Conservation (phyloP, 441 rosid genomes). For the Populus hybrid region DNA sequence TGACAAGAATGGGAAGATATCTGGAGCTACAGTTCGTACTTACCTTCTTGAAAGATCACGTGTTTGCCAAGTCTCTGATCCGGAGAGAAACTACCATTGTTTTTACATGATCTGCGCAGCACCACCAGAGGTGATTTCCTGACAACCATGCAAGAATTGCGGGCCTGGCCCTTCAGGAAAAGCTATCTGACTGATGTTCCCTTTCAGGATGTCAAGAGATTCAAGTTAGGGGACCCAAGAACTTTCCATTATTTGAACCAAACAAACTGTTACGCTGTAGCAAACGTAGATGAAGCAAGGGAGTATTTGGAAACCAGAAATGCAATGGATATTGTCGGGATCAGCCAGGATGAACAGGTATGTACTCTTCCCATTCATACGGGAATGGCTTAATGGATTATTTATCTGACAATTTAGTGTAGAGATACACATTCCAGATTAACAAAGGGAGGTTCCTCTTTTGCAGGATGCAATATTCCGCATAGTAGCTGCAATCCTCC, state of each 20-base stretch:
- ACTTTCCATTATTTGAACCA: conserved; percentile 60
- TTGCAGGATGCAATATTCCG: conserved; percentile 68
- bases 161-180: neutral
- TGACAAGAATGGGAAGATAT: conserved; percentile 69
- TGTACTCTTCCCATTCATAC: neutral
- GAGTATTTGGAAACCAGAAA: conserved; percentile 65
- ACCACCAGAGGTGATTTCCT: conserved; percentile 47
- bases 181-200: conserved; percentile 12
- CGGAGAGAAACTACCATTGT: conserved; percentile 76
- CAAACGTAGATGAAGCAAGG: conserved; percentile 61
- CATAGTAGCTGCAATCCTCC: conserved; percentile 71
- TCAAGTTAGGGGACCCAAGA: conserved; percentile 56
- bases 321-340: conserved; percentile 74
- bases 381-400: neutral
- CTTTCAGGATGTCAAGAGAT: conserved; percentile 53
- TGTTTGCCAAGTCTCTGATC: conserved; percentile 71
- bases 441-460: conserved; percentile 9
- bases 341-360: conserved; percentile 62
- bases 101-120: conserved; percentile 76
- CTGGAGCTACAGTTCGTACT: conserved; percentile 71
- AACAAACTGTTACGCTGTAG: conserved; percentile 54
- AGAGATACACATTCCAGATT: neutral
- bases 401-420: neutral
- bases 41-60: conserved; percentile 74
- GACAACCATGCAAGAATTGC: neutral